Percentiles rank a stretch among this genome's conserved stretches.
These are phyloP conservation scores for Beauveria sp. DNA, from an alignment of 2,329 filamentous ascomycete genomes.

Conservation along the genomic window DNA sequence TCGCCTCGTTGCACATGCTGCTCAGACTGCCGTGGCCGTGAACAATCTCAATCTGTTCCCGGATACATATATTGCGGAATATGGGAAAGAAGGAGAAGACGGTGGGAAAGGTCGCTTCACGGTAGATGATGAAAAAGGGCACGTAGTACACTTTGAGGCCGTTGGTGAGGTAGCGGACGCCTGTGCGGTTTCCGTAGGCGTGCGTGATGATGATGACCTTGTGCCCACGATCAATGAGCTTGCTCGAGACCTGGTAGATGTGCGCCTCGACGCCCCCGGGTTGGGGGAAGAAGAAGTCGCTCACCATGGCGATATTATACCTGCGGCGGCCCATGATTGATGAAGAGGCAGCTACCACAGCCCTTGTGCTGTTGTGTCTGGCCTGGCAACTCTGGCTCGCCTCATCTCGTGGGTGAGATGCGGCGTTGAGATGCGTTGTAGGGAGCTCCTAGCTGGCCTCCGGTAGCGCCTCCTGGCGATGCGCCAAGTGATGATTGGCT, in stretches of 20 bases:
- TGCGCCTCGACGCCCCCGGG: conserved; percentile 95
- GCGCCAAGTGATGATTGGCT: not conserved
- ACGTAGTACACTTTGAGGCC: conserved; percentile 98
- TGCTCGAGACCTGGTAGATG: conserved; percentile 94
- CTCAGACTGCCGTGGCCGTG: conserved; percentile 95
- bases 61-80: conserved; percentile 92
- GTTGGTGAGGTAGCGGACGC: conserved; percentile 92
- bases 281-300: conserved; percentile 99
- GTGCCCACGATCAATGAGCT: conserved; percentile 94
- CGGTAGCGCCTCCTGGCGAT: not conserved
- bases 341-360: not conserved
- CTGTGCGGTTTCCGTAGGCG: conserved; percentile 83
- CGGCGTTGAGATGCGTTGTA: not conserved
- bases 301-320: conserved; percentile 81
- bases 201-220: conserved; percentile 98
- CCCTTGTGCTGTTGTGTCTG: not conserved
- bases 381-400: not conserved
- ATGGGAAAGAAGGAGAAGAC: conserved; percentile 98
- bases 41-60: conserved; percentile 92
- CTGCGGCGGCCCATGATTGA: conserved; percentile 44
- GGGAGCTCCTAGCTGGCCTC: not conserved
- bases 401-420: not conserved
- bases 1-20: conserved; percentile 88
- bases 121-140: conserved; percentile 92
- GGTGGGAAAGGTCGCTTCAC: conserved; percentile 86